Evolutionary conservation across 352 stramenopile genomes (phyloP), one percentile per base, ranked within the genome.

Genomic region (Phytopythium mirpurense): DNA sequence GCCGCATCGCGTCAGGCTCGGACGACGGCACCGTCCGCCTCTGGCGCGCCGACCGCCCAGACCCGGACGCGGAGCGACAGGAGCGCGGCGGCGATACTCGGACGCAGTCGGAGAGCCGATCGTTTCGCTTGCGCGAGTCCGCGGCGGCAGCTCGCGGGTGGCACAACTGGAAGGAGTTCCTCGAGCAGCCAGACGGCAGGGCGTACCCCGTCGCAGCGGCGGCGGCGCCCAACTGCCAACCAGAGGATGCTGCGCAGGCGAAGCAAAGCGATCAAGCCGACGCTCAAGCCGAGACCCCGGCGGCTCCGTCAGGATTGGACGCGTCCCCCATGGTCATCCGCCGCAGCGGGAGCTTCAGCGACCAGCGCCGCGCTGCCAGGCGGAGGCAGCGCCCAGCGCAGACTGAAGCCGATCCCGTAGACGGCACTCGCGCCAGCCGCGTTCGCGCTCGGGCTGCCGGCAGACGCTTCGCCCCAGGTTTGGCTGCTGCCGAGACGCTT

Each of bases 1-100:
- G 60, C 15, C 58, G 72, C 45, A 56, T 88, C 48, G 74, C 75
- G 6, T 74, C 75, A 0, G 80, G 69, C 42, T 88, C 77, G 0
- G 80, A 90, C 58, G 80, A 90, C 52, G 80, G 80, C 45, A 88
- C 65, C 0, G 62, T 88, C 16, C 71, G 74, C 2, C 62, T 45
- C 42, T 87, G 76, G 76, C 65, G 70, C 34, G 21, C 71, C 16
- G 57, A 54, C 38, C 47, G 63, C 18, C 6, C 59, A 55, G 21
- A 59, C 31, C 14, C 46, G 11, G 31, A 42, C 11, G 27, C 15
- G 3, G 29, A 38, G 40, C 6, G n/a, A 19, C 36, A 15, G 0
- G 34, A 8, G n/a, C 14, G 36, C 7, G 15, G 11, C 15, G 16
- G 10, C 18, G 8, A 41, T 16, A 5, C 34, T 11, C 34, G 11